These are phyloP conservation scores for Ophiognomonia clavigignenti-juglandacearum DNA, from an alignment of 2,329 filamentous ascomycete species.

Conservation along the genomic window DNA sequence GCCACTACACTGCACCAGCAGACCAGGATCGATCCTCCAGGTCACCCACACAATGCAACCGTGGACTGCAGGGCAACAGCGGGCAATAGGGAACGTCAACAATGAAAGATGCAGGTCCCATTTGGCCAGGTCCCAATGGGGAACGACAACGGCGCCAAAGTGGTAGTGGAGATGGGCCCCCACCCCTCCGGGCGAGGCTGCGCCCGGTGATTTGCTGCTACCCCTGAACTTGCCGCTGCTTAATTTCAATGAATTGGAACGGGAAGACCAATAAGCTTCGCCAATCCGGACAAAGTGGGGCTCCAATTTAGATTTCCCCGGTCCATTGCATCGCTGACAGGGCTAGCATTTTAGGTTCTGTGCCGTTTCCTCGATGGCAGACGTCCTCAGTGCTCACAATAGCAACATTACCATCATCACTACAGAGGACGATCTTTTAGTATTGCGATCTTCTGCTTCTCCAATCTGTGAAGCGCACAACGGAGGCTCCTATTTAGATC, in stretches of 20 bases:
- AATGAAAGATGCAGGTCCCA: constrained; percentile 2
- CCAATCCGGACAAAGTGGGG: constrained; percentile 17
- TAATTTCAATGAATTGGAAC: constrained; percentile 19
- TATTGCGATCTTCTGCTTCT: not conserved
- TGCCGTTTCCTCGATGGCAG: no score
- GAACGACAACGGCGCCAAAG: constrained; percentile 16
- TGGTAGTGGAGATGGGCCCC: constrained; percentile 3
- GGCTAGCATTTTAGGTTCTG: no score
- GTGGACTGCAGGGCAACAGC: constrained; percentile 12
- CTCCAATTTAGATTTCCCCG: constrained; percentile 11
- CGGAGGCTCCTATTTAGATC: not conserved
- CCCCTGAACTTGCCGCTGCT: constrained; percentile 16
- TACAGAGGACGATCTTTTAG: no score
- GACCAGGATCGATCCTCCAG: no score
- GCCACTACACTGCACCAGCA: no score
- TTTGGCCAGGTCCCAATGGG: constrained; percentile 11
- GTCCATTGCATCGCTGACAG: not conserved
- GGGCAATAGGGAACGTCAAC: constrained; percentile 5
- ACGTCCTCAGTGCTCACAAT: no score
- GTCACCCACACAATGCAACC: constrained; percentile 12
- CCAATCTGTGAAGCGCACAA: not conserved
- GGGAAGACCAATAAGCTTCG: constrained; percentile 10
- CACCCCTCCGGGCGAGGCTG: constrained; percentile 7
- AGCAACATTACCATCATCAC: no score
- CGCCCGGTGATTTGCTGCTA: constrained; percentile 10